Base-by-base conservation (phyloP, 371 early-diverging fungal species). In the Actinomucor elegans region DNA sequence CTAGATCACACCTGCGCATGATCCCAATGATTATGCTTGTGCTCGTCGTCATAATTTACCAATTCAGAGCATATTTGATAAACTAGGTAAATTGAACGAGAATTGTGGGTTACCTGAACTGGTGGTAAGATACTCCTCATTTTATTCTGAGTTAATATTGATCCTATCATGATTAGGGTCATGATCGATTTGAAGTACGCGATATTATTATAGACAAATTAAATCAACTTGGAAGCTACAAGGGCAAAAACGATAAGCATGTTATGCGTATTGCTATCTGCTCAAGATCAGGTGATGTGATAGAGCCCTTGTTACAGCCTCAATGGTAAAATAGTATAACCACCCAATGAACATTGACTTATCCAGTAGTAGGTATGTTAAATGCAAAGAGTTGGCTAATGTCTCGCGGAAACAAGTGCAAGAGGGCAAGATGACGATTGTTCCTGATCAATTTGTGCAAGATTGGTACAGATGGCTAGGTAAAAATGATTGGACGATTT, bases 1-100 rank as follows among this genome's bases (percentile, higher is more conserved):
- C 4, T 43, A 88, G 86, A 89, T 99, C 47, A 99, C 99, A 4
- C 99, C 99, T 4, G 96, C 98, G 2, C 99, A 99, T 65, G 99
- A 99, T 68, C 86, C 83, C 14, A 92, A 93, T 63, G 99, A 99
- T 79, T 98, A 93, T 71, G 89, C 86, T 5, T 88, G 97, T 61
- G 97, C 93, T 38, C 86, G 89, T 61, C 88, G 94, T 45, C 89
- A 97, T 67, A 75, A 81, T 8, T 73, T 99, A 29, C 81, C 90
- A 9, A 81, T 90, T 50, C 83, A 90, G 45, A 85, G 84, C 56
- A 90, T 98, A 5, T 85, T 98, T 43, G 90, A 92, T 37, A 90
- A 88, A 52, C 80, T 88, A n/a, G 97, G 98, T 17, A 80, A 58
- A 61, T 60, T 85, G 81, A 68, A 92, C 74, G 56, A 74, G 65